Evolutionary conservation across 345 rosid species (phyloP).

Genomic region (Bruguiera parviflora): DNA sequence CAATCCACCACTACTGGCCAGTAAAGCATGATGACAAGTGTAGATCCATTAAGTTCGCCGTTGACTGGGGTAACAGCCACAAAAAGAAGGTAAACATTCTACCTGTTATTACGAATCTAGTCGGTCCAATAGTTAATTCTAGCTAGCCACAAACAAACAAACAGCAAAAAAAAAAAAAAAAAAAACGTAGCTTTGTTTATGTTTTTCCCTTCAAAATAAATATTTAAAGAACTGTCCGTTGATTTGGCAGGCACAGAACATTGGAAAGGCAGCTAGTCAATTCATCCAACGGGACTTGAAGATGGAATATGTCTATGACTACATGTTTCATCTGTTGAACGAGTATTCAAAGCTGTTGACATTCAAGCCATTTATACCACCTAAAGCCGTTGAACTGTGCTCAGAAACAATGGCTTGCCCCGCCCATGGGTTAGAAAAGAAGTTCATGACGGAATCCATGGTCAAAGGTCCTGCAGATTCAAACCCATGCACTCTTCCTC

Average conservation of each 20-base stretch:
- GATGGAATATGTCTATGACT: constrained; percentile 31
- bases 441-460: constrained; percentile 30
- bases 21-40: constrained; percentile 23
- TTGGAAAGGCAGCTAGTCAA: constrained; percentile 27
- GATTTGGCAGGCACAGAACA: constrained; percentile 21
- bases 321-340: constrained; percentile 33
- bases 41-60: constrained; percentile 30
- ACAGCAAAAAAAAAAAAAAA: no score
- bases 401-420: constrained; percentile 23
- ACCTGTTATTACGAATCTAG: neutral
- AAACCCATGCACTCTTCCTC: constrained; percentile 26
- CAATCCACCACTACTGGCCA: constrained; percentile 27
- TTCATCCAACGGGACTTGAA: constrained; percentile 27
- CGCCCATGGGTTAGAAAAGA: constrained; percentile 14
- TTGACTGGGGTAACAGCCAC: constrained; percentile 31
- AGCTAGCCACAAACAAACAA: no score
- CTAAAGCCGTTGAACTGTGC: constrained; percentile 18
- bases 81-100: constrained; percentile 16
- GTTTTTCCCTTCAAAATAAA: no score
- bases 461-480: constrained; percentile 20
- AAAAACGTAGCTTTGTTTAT: no score
- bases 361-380: constrained; percentile 23
- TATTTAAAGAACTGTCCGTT: neutral
- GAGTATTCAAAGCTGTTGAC: constrained; percentile 27
- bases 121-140: neutral